These are phyloP conservation scores for Fusarium sp. DNA, from an alignment of 2,329 filamentous ascomycete species.

Conservation along the genomic window DNA sequence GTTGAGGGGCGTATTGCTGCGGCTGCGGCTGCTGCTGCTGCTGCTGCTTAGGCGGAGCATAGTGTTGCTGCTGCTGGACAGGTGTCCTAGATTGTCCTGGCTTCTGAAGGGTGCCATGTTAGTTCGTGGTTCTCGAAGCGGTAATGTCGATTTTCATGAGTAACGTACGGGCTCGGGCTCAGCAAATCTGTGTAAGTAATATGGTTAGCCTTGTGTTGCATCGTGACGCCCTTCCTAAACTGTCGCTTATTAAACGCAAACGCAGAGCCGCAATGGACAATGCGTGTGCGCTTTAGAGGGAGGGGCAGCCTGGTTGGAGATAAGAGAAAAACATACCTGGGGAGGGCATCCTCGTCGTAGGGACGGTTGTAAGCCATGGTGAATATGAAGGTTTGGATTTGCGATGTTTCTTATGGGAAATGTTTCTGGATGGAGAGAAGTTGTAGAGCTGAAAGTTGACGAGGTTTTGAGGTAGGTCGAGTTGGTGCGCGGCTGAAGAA, in stretches of 20 bases:
- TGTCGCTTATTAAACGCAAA: conserved; percentile 19
- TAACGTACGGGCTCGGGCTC: conserved; percentile 75
- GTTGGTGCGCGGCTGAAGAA: conserved; percentile 34
- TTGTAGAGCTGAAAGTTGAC: background rate
- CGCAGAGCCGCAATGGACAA: conserved; percentile 36
- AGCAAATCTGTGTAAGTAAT: conserved; percentile 67
- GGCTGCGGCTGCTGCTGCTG: conserved; percentile 22
- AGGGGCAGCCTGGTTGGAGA: conserved; percentile 21
- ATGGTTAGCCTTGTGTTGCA: conserved; percentile 44
- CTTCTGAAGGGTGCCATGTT: conserved; percentile 50
- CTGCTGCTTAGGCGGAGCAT: conserved; percentile 47
- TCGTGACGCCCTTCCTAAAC: conserved; percentile 9
- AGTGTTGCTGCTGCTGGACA: conserved; percentile 45
- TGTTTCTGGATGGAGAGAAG: background rate
- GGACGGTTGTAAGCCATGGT: conserved; percentile 92
- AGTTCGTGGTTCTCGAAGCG: conserved; percentile 20
- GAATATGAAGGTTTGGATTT: background rate
- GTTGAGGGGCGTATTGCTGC: conserved; percentile 5
- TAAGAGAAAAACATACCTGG: conserved; percentile 67
- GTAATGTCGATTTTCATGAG: conserved; percentile 1
- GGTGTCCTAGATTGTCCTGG: conserved; percentile 49
- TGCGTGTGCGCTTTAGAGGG: conserved; percentile 33
- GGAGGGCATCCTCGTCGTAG: conserved; percentile 94
- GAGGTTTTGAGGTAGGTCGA: conserved; percentile 37
- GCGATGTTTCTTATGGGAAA: background rate